Evolutionary conservation across 2,329 filamentous ascomycete genomes (phyloP).

Genomic region (Fusarium hainanense): DNA sequence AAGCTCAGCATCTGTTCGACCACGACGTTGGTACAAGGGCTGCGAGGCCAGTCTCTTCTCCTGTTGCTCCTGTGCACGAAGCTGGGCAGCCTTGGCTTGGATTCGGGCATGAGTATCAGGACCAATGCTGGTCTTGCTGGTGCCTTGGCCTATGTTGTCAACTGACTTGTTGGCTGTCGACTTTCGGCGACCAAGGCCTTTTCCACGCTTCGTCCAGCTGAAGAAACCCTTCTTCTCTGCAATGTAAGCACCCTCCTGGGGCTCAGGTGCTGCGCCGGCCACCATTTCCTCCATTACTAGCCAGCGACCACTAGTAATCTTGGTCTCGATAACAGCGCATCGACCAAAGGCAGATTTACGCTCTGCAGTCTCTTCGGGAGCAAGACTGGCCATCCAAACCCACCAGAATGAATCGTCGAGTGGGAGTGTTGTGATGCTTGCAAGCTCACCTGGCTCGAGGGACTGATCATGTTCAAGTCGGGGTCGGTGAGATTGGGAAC

Average conservation of each 20-base stretch:
- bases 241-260: constrained; percentile 86
- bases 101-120: constrained; percentile 94
- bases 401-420: constrained; percentile 99
- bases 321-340: constrained; percentile 91
- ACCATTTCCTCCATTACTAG: constrained; percentile 96
- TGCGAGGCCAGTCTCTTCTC: constrained; percentile 60
- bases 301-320: constrained; percentile 85
- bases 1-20: constrained; percentile 66
- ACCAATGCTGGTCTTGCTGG: constrained; percentile 85
- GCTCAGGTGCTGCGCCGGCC: constrained; percentile 88
- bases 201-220: constrained; percentile 80
- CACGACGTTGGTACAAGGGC: constrained; percentile 58
- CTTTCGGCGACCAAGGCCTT: constrained; percentile 72
- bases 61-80: constrained; percentile 77
- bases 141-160: constrained; percentile 58
- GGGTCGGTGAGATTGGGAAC: constrained; percentile 85
- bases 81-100: constrained; percentile 86
- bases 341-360: constrained; percentile 94
- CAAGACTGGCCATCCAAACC: constrained; percentile 98
- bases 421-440: constrained; percentile 86
- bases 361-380: constrained; percentile 84
- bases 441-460: constrained; percentile 91
- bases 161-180: constrained; percentile 72
- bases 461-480: constrained; percentile 74
- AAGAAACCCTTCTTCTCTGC: constrained; percentile 97